Evolutionary conservation across 2,329 filamentous ascomycete genomes (phyloP).

Genomic region (Alternaria metachromatica): DNA sequence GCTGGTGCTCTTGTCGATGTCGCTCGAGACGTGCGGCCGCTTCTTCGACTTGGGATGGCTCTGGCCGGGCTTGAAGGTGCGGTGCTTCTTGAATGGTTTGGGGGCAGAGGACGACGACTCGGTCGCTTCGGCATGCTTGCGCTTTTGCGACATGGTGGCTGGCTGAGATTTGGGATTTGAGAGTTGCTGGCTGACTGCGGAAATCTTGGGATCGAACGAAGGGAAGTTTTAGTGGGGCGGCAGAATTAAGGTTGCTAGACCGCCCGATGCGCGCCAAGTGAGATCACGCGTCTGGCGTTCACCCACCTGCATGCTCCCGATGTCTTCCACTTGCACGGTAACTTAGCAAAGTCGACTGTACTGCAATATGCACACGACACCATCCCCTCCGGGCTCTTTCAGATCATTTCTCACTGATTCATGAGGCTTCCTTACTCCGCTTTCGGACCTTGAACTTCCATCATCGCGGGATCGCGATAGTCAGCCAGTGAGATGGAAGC

Average conservation of each 20-base stretch:
- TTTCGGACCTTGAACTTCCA: not conserved
- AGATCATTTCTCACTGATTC: not conserved
- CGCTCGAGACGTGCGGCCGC: slow-evolving; percentile 29
- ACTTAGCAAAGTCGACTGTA: not conserved
- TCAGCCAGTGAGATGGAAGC: slow-evolving; percentile 59
- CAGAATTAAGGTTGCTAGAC: slow-evolving; percentile 27
- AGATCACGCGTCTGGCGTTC: slow-evolving; percentile 32
- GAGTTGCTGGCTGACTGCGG: slow-evolving; percentile 1
- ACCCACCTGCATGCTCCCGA: not conserved
- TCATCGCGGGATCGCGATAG: not conserved
- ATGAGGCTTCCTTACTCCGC: not conserved
- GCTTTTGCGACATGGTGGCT: slow-evolving; percentile 44
- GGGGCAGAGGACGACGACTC: slow-evolving; percentile 18
- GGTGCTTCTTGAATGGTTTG: slow-evolving; percentile 33
- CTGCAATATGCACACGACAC: not conserved
- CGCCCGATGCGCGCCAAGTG: slow-evolving; percentile 26
- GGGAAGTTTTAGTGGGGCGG: slow-evolving; percentile 44
- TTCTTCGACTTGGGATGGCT: slow-evolving; percentile 22
- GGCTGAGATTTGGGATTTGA: not conserved
- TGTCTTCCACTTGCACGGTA: not conserved
- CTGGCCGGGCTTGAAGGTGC: slow-evolving; percentile 26
- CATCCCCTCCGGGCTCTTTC: not conserved
- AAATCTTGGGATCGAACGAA: slow-evolving; percentile 6
- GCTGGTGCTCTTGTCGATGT: slow-evolving; percentile 37
- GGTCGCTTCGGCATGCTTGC: slow-evolving; percentile 37